Evolutionary conservation across 2,329 filamentous ascomycete species (phyloP).

Genomic region (Mariannaea elegans): DNA sequence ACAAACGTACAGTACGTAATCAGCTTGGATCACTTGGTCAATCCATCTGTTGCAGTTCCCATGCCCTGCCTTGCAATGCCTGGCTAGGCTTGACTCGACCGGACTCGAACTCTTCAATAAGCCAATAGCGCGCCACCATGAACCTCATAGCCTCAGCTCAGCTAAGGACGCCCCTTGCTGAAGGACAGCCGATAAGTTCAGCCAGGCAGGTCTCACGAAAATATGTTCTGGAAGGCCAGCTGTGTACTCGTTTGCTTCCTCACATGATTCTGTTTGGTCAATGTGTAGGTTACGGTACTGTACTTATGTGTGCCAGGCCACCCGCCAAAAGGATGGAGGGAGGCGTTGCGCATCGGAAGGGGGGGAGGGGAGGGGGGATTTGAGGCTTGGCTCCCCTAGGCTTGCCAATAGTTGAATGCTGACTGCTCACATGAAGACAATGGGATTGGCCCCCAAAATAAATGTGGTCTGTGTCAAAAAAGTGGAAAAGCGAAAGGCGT

Average conservation of each 20-base stretch:
- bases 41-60: too few species aligned
- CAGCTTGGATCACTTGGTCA: too few species aligned
- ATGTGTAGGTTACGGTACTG: too few species aligned
- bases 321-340: too few species aligned
- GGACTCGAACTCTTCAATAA: slow-evolving; percentile 4
- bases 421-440: slow-evolving; percentile 8
- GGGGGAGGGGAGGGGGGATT: neutral
- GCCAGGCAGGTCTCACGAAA: too few species aligned
- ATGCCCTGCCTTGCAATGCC: neutral
- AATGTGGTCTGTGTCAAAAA: neutral
- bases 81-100: neutral
- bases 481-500: too few species aligned
- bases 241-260: too few species aligned
- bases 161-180: neutral
- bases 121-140: slow-evolving; percentile 17
- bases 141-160: neutral
- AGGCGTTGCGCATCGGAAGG: neutral
- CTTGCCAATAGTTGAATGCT: slow-evolving; percentile 5
- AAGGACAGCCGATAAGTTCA: too few species aligned
- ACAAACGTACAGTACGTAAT: too few species aligned
- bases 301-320: too few species aligned
- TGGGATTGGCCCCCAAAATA: neutral
- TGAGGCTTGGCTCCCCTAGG: slow-evolving; percentile 3
- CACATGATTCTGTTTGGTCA: too few species aligned
- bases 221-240: too few species aligned